Base-by-base conservation (phyloP, 805 yeast species). In the Candida silvicultrix region DNA sequence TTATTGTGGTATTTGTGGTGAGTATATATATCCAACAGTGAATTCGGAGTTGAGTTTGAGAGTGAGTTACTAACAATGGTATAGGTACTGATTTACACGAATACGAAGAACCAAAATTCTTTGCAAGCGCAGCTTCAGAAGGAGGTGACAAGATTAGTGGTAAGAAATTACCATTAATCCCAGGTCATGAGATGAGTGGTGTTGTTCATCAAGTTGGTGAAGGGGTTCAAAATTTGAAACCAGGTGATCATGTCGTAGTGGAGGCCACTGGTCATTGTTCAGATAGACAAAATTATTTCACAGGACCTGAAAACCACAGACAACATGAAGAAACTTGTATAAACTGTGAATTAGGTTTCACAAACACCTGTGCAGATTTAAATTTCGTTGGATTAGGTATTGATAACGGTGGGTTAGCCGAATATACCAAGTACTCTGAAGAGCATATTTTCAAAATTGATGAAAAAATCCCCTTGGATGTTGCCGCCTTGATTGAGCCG, bases 161-260 rank as follows among this genome's bases (percentile, higher is more conserved):
- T 18, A 53, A 55, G 44, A 76, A 74, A 44, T 64, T 77, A 49
- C 83, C 83, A n/a, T 63, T 77, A 52, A 80, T 77, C 19, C 74
- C 81, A 41, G 83, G 83, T 48, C 83, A 77, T 62, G 83, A 77
- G 61, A 79, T 81, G 64, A 78, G 80, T 32, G 82, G 83, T 56
- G 70, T 73, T 20, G 82, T 77, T 45, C 78, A 75, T 40, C 77
- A 68, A 22, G 63, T 71, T 55, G 83, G 83, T 48, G 65, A 65
- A 25, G 65, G 70, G 48, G 83, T 77, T 45, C 64, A 57, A 21
- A 71, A 75, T 41, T 69, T 78, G 60, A 60, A 74, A 54, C 56
- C 71, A 45, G 83, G 83, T 53, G 83, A 77, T 56, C 72, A 67
- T 48, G 82, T 80, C 37, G 83, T 81, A 52, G 66, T 81, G 18